Evolutionary conservation across 164 flowering plant species (phyloP), one percentile per base, ranked within the genome.

Genomic region (Nelumbo lutea): DNA sequence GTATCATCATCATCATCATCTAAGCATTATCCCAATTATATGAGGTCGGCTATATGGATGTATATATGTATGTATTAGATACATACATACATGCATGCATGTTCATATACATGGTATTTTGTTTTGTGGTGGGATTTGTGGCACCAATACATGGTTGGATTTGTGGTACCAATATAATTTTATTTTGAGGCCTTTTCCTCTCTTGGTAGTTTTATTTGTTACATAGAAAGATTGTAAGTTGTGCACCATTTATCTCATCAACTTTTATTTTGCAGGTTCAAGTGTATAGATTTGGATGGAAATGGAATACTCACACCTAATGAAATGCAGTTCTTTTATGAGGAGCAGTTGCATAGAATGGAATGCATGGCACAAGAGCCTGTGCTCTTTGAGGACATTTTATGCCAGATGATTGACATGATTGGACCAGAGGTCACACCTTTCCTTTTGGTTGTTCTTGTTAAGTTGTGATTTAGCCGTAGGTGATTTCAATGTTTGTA

Each of bases 341-440:
- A 96, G 82, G 99, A 96, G 82, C 99, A 93, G 79, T 73, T 92
- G 81, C 98, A 96, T 79, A 88, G 98, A 57, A 92, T 96, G 99
- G 98, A 96, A 76, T 92, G 98, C 83, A 88, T 96, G 93, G 90
- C 90, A 70, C 97, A 95, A 81, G 98, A 96, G 69, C 93, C 97
- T 69, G 98, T 93, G 65, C 89, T 90, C 43, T 96, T 91, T 74
- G 98, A 93, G 79, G 97, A 90, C 81, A 96, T 93, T 55, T 79
- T 96, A 59, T 96, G 98, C 75, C 99, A 96, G 78, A 93, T 96
- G 78, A 83, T 96, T 72, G 99, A 96, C 85, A 96, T 96, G 98
- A 81, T 96, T 80, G 80, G 79, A 60, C 97, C 99, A 68, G 92
- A 91, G 93, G 99, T 90, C 48, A 59, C 65, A 9, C 57, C 45